These are phyloP conservation scores for Crepidotus variabilis DNA, from an alignment of 768 basidiomycete genomes.

Conservation along the genomic window DNA sequence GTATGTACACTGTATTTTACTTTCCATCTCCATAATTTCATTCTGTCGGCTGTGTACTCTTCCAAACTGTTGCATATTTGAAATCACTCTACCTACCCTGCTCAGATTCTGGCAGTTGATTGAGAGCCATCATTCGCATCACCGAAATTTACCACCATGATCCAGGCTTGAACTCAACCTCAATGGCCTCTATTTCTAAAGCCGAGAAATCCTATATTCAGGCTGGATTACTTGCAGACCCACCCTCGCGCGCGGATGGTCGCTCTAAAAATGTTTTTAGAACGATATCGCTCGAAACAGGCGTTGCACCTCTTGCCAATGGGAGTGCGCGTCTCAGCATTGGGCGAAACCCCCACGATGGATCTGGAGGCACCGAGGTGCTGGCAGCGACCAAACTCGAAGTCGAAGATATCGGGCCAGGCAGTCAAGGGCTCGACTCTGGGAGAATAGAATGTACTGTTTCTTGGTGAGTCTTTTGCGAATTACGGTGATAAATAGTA, in stretches of 20 bases:
- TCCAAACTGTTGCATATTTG: too few relatives aligned
- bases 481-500: background rate
- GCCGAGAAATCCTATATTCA: constrained; percentile 78
- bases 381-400: constrained; percentile 79
- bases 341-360: constrained; percentile 52
- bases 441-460: constrained; percentile 68
- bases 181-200: constrained; percentile 49
- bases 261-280: constrained; percentile 66
- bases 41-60: too few relatives aligned
- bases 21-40: background rate
- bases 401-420: constrained; percentile 54
- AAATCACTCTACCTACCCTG: too few relatives aligned
- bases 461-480: constrained; percentile 58
- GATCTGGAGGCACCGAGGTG: constrained; percentile 71
- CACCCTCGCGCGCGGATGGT: constrained; percentile 75
- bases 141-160: background rate
- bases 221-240: constrained; percentile 52
- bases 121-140: background rate
- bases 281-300: constrained; percentile 69
- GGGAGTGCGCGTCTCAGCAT: constrained; percentile 77
- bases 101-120: background rate
- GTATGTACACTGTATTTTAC: background rate
- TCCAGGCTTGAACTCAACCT: constrained; percentile 25
- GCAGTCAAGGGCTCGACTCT: constrained; percentile 46
- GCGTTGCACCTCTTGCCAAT: constrained; percentile 76